Evolutionary conservation across 2,329 filamentous ascomycete genomes (phyloP).

Genomic region (Aspergillus sp.): DNA sequence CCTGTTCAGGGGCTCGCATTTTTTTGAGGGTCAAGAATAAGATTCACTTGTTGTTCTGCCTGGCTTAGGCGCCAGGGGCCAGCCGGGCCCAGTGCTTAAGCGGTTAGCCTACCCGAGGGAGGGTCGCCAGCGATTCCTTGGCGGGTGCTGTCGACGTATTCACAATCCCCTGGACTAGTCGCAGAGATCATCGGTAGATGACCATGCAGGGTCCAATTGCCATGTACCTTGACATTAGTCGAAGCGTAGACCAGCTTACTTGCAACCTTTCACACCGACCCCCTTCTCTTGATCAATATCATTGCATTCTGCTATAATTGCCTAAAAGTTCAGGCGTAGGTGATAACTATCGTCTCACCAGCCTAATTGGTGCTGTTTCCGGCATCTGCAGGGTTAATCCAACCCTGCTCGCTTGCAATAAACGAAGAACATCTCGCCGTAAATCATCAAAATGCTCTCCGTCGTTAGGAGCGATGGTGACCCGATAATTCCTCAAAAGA

Average conservation of each 20-base stretch:
- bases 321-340: not conserved
- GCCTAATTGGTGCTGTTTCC: not conserved
- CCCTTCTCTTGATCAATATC: too few relatives aligned
- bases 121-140: too few relatives aligned
- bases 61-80: not conserved
- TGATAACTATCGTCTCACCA: not conserved
- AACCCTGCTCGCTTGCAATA: constrained; percentile 5
- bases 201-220: too few relatives aligned
- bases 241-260: too few relatives aligned
- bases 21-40: not conserved
- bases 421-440: not conserved
- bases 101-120: too few relatives aligned
- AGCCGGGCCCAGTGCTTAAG: not conserved
- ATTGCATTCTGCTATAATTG: not conserved
- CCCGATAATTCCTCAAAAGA: constrained; percentile 1
- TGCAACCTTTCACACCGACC: too few relatives aligned
- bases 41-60: not conserved
- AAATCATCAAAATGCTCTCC: not conserved
- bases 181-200: too few relatives aligned
- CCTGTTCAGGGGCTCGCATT: not conserved
- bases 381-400: constrained; percentile 10
- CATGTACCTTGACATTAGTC: too few relatives aligned
- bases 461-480: not conserved
- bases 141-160: too few relatives aligned
- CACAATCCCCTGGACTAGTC: too few relatives aligned